Evolutionary conservation across 2,329 filamentous ascomycete species (phyloP).

Genomic region (Alternaria arbusti): DNA sequence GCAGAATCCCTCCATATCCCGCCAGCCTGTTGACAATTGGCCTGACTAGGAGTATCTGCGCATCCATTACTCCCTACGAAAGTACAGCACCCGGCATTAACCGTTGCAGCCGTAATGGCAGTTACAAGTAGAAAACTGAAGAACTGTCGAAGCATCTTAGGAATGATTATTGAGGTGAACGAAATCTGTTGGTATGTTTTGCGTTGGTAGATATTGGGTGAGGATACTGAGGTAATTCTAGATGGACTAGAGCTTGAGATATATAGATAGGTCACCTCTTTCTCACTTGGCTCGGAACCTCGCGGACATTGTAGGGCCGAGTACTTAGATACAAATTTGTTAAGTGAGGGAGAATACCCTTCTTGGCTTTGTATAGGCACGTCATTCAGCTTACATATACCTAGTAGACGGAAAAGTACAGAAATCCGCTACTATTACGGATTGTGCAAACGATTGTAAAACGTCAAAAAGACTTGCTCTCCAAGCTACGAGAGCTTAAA

Average conservation of each 20-base stretch:
- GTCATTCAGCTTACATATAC: not conserved
- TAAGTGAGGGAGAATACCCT: not conserved
- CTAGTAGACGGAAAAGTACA: not conserved
- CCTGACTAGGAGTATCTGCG: not conserved
- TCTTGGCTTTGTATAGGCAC: not conserved
- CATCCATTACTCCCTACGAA: not conserved
- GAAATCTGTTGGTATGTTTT: not conserved
- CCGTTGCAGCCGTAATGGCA: not conserved
- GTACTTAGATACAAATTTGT: not conserved
- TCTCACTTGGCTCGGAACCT: not conserved
- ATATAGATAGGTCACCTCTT: not conserved
- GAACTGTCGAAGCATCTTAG: not conserved
- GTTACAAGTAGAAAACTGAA: not conserved
- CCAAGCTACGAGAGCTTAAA: not conserved
- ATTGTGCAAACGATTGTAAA: slow-evolving; percentile 1
- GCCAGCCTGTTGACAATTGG: not conserved
- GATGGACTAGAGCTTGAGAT: not conserved
- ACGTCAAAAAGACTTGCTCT: not conserved
- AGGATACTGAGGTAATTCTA: not conserved
- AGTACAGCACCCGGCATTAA: not conserved
- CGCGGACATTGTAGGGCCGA: slow-evolving; percentile 1
- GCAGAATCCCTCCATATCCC: not conserved
- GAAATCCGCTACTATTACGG: not conserved
- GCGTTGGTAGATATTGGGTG: not conserved
- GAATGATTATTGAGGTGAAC: not conserved